A percentile compares a stretch with the other conserved stretches of the same genome.
phyloP scores from a whole-genome alignment of 2,329 filamentous ascomycete species.

The Zopfia rhizophila region DNA sequence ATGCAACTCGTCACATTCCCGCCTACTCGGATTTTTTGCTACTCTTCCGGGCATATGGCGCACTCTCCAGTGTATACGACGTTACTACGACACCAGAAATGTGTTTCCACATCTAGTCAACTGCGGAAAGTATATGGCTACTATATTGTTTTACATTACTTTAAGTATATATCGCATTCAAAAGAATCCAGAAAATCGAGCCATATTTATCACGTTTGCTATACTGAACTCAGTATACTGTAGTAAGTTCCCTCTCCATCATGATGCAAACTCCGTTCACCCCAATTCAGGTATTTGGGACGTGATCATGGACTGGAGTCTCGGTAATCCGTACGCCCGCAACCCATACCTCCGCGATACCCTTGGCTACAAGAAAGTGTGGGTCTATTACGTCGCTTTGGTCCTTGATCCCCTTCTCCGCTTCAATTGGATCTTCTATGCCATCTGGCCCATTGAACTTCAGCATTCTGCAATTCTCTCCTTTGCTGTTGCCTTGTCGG shows the following conservation, averaged over 20 bases:
- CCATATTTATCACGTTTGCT: conserved; percentile 82
- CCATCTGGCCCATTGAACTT: conserved; percentile 79
- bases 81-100: conserved; percentile 87
- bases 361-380: conserved; percentile 79
- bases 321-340: conserved; percentile 80
- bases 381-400: conserved; percentile 90
- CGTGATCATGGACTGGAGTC: conserved; percentile 93
- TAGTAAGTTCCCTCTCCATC: conserved; percentile 62
- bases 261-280: neutral
- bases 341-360: conserved; percentile 73
- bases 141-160: conserved; percentile 80
- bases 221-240: conserved; percentile 85
- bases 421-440: conserved; percentile 95
- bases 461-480: conserved; percentile 87
- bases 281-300: conserved; percentile 79
- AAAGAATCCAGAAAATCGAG: conserved; percentile 66
- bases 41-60: conserved; percentile 90
- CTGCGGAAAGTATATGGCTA: conserved; percentile 88
- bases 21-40: conserved; percentile 85
- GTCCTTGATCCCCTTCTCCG: conserved; percentile 83
- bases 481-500: conserved; percentile 80
- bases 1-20: conserved; percentile 88
- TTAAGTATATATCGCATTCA: conserved; percentile 87
- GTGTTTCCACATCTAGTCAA: conserved; percentile 94
- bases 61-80: conserved; percentile 87